Base-by-base conservation (phyloP, 169 alveolate species). In the Condylostoma magnum region DNA sequence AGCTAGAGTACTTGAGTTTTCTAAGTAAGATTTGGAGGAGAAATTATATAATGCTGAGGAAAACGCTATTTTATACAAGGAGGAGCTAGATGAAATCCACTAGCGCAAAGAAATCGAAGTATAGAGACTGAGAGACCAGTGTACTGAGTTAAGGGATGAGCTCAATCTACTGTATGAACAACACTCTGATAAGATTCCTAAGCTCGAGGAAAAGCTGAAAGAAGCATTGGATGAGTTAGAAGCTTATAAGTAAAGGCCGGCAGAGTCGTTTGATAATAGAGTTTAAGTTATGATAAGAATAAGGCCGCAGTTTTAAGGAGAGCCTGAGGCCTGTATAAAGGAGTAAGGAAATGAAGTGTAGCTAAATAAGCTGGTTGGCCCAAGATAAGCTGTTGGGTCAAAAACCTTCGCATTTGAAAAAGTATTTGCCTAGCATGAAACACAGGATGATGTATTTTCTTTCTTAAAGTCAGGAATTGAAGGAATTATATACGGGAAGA, bases 401-500 rank as follows among this genome's bases (percentile, higher is more conserved):
- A 66, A 66, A 31, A 47, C 25, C n/a, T 85, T 85, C 47, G 80
- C 83, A 51, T 90, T 90, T 77, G 93, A 90, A 70, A 74, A 80
- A 66, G 82, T 90, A 12, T 86, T 86, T 60, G 54, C 57, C 1
- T 77, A 76, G 1, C 31, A 69, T n/a, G 56, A 80, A 20, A 57
- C 82, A 25, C 80, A 81, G 41, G 74, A 70, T 10, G 87, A 81
- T 10, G 77, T 90, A 6, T 90, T 86, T 46, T 80, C 78, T 31
- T 93, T 86, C 48, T 80, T 86, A 27, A 69, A 79, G 12, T 81
- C 76, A 12, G 69, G 84, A n/a, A 71, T 90, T 47, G 80, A 72
- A 34, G 77, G 87, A 15, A 60, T 84, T 36, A 48, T 83, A 56
- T 90, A 83, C 47, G 94, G 94, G 1, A 86, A 77, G 65, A 90